phyloP scores from a whole-genome alignment of 2,329 filamentous ascomycete species.

The Xylaria polymorpha region DNA sequence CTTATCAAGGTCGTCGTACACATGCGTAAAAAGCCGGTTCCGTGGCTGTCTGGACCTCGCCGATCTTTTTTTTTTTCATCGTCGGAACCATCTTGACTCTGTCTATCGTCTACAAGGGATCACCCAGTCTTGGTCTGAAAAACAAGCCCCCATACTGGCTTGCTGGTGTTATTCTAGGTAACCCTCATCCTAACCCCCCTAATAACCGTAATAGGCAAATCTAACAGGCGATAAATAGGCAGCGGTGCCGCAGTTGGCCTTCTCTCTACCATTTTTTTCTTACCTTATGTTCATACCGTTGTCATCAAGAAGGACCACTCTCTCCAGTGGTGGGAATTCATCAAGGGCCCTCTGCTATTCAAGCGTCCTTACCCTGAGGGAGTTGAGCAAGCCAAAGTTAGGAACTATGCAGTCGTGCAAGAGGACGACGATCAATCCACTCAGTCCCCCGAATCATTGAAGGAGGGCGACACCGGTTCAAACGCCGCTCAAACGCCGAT shows the following conservation, averaged over 20 bases:
- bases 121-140: constrained; percentile 72
- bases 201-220: too few species aligned
- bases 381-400: constrained; percentile 68
- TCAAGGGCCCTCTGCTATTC: constrained; percentile 73
- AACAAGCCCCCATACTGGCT: constrained; percentile 77
- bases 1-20: constrained; percentile 79
- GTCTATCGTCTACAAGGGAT: constrained; percentile 85
- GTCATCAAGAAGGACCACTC: constrained; percentile 76
- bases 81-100: constrained; percentile 79
- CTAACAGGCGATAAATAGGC: constrained; percentile 51
- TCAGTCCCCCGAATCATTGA: constrained; percentile 31
- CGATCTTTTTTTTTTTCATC: constrained; percentile 83
- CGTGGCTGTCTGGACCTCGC: constrained; percentile 78
- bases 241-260: constrained; percentile 69
- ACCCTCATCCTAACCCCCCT: too few species aligned
- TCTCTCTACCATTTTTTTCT: constrained; percentile 75
- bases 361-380: constrained; percentile 66
- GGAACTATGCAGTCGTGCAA: constrained; percentile 82
- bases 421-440: constrained; percentile 59
- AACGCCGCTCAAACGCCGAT: constrained; percentile 46
- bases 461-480: constrained; percentile 42
- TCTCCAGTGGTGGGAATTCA: constrained; percentile 71
- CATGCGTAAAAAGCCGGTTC: constrained; percentile 75
- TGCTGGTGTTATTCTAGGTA: constrained; percentile 68
- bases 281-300: constrained; percentile 74